These are phyloP conservation scores for Triticum monococcum DNA, from an alignment of 176 grass and related monocot species.

Conservation along the genomic window DNA sequence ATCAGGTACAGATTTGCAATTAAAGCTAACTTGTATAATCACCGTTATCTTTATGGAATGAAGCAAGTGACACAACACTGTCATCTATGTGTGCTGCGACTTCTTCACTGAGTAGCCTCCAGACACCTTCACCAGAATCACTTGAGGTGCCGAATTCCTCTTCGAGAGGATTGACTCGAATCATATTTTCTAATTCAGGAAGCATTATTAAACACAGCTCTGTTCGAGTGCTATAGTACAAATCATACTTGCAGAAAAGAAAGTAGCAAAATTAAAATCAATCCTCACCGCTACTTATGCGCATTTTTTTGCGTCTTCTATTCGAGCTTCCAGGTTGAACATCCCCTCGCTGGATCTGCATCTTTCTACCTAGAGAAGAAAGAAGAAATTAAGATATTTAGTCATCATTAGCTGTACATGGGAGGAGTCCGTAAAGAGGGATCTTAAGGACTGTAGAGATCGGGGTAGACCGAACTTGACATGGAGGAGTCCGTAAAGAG, in stretches of 20 bases:
- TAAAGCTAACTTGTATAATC: background rate
- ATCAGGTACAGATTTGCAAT: background rate
- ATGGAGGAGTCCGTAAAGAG: too few species aligned
- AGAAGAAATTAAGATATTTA: too few species aligned
- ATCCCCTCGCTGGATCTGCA: too few species aligned
- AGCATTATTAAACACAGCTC: background rate
- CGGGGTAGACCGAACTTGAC: too few species aligned
- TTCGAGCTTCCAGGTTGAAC: too few species aligned
- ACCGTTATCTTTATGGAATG: background rate
- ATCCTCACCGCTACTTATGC: too few species aligned
- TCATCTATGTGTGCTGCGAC: background rate
- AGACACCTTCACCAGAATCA: background rate
- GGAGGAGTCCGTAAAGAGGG: too few species aligned
- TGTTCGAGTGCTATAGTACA: background rate
- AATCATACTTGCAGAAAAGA: background rate
- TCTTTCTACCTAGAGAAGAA: too few species aligned
- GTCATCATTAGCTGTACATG: too few species aligned
- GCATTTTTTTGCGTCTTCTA: too few species aligned
- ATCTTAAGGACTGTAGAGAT: too few species aligned
- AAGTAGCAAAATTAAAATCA: too few species aligned
- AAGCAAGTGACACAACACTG: background rate
- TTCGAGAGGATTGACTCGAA: background rate
- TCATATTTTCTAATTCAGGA: background rate
- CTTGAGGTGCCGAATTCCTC: background rate
- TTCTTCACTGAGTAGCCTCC: background rate